Evolutionary conservation across 2,329 filamentous ascomycete genomes (phyloP).

Genomic region (Paraphoma chrysanthemicola): DNA sequence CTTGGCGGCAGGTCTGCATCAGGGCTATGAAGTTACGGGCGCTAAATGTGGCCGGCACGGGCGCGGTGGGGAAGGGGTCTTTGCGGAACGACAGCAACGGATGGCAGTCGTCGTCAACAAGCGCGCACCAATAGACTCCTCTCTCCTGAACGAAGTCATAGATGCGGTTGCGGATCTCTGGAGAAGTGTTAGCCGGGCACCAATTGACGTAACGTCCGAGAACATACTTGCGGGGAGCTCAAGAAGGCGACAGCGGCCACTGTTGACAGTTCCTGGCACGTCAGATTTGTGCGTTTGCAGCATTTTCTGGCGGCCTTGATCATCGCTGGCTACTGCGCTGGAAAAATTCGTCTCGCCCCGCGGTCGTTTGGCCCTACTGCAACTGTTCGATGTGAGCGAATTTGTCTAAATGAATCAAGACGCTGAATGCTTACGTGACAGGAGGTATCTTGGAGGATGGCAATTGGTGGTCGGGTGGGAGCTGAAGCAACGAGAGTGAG

Average conservation of each 20-base stretch:
- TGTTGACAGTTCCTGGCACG: background rate
- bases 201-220: background rate
- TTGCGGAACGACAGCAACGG: no score
- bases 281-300: no score
- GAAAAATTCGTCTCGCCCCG: background rate
- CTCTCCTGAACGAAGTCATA: background rate
- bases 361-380: background rate
- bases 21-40: background rate
- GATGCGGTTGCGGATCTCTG: slow-evolving; percentile 1
- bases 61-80: no score
- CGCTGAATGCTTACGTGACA: no score
- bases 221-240: background rate
- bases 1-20: background rate
- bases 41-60: background rate
- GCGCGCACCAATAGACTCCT: background rate
- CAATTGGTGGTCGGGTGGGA: no score
- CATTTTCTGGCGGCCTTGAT: no score
- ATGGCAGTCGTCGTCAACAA: no score
- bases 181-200: background rate
- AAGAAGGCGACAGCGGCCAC: background rate
- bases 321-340: background rate
- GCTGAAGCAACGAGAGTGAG: no score
- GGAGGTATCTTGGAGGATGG: no score
- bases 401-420: no score
- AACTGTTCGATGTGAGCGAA: background rate